Evolutionary conservation across 306 rosid species (phyloP).

Genomic region (Abrus pulchellus): DNA sequence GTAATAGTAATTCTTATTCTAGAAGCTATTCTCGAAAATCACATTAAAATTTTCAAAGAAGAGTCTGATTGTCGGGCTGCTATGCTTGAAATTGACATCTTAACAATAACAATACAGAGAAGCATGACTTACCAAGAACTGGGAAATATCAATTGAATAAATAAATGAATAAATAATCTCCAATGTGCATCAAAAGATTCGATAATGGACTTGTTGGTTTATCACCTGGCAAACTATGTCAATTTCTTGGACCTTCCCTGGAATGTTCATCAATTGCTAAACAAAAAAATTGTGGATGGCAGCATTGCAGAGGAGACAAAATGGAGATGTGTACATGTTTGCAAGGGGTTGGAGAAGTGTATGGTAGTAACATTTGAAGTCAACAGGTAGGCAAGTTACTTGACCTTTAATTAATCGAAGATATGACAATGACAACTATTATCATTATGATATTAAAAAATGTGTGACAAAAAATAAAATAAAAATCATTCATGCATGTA

Average conservation of each 20-base stretch:
- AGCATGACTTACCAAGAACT: constrained; percentile 48
- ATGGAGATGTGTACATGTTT: constrained; percentile 40
- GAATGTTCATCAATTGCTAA: constrained; percentile 48
- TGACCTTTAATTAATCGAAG: constrained; percentile 46
- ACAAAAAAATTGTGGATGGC: constrained; percentile 46
- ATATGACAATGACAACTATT: constrained; percentile 27
- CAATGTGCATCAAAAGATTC: constrained; percentile 28
- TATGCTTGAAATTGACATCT: constrained; percentile 61
- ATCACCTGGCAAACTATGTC: constrained; percentile 27
- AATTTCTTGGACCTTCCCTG: constrained; percentile 41
- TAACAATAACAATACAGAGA: constrained; percentile 47
- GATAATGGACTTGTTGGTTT: constrained; percentile 43
- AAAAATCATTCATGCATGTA: constrained; percentile 52
- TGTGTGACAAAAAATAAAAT: constrained; percentile 29
- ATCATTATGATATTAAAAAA: background rate
- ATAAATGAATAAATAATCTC: constrained; percentile 32
- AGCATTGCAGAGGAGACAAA: constrained; percentile 32
- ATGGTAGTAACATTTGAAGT: constrained; percentile 46
- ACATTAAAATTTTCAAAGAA: constrained; percentile 35
- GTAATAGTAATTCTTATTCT: constrained; percentile 31
- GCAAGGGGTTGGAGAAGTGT: constrained; percentile 38
- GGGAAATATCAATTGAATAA: constrained; percentile 48
- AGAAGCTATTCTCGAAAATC: constrained; percentile 45
- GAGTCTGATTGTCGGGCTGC: constrained; percentile 45
- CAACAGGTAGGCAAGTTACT: constrained; percentile 56